Conservation (phyloP, 208 protist species). For the Crithidia bombi region DNA sequence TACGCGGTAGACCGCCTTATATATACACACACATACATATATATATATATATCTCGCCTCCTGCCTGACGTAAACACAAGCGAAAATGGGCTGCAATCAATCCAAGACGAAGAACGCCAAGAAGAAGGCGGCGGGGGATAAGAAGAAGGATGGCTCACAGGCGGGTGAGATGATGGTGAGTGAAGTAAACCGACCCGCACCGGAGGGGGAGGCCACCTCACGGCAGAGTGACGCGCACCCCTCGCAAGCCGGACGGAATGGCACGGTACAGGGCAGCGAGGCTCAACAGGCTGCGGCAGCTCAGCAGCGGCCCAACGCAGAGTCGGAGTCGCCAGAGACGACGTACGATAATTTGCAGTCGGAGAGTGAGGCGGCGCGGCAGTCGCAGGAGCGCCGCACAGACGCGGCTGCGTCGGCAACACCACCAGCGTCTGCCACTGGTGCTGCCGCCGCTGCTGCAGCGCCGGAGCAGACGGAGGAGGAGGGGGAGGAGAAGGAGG, state of each 20-base stretch:
- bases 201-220: background rate
- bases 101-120: slow-evolving; percentile 19
- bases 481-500: no score
- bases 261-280: background rate
- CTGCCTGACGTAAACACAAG: background rate
- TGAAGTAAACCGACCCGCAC: background rate
- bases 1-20: no score
- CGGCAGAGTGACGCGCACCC: slow-evolving; percentile 4
- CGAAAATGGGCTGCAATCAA: slow-evolving; percentile 30
- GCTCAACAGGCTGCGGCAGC: background rate
- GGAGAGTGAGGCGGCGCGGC: background rate
- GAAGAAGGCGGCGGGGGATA: no score
- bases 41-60: no score
- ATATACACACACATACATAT: no score
- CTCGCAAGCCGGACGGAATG: slow-evolving; percentile 2
- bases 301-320: background rate
- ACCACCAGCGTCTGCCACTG: background rate
- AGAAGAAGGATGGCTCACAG: background rate
- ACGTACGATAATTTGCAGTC: slow-evolving; percentile 18
- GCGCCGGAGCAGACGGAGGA: no score
- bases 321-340: slow-evolving; percentile 6
- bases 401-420: background rate
- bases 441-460: background rate
- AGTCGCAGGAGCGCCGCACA: background rate
- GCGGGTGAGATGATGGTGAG: background rate